These are phyloP conservation scores for Aspergillus alliaceus DNA, from an alignment of 2,329 filamentous ascomycete species.

Conservation along the genomic window DNA sequence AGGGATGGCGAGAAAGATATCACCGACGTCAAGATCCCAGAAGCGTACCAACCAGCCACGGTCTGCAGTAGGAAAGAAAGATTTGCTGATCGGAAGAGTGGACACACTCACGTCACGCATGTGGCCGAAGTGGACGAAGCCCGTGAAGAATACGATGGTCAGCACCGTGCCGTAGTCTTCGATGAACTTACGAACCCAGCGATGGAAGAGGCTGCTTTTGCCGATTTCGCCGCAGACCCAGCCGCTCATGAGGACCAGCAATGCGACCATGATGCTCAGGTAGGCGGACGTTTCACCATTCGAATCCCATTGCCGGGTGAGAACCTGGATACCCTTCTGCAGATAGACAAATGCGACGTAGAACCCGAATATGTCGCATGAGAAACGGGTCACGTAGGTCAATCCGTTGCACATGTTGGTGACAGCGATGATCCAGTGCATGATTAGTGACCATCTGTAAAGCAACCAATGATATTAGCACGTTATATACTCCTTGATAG, in stretches of 20 bases:
- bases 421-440: slow-evolving; percentile 81
- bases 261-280: slow-evolving; percentile 71
- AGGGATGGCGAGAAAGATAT: slow-evolving; percentile 82
- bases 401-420: slow-evolving; percentile 86
- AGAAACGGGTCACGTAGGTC: slow-evolving; percentile 87
- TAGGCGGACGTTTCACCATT: slow-evolving; percentile 65
- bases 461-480: not conserved
- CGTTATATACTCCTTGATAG: not conserved
- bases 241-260: slow-evolving; percentile 75
- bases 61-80: slow-evolving; percentile 75
- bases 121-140: slow-evolving; percentile 81
- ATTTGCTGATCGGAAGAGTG: slow-evolving; percentile 70
- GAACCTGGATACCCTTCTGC: slow-evolving; percentile 85
- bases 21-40: slow-evolving; percentile 70
- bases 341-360: slow-evolving; percentile 91
- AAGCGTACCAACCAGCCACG: slow-evolving; percentile 78
- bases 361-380: slow-evolving; percentile 91
- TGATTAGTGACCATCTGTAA: slow-evolving; percentile 72
- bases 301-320: slow-evolving; percentile 69
- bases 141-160: slow-evolving; percentile 83
- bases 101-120: slow-evolving; percentile 72
- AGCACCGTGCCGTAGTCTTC: slow-evolving; percentile 87
- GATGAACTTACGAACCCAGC: slow-evolving; percentile 75
- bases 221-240: slow-evolving; percentile 74
- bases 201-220: slow-evolving; percentile 68